Evolutionary conservation across 1,284 basidiomycete genomes (phyloP).

Genomic region (Meripilus lineatus): DNA sequence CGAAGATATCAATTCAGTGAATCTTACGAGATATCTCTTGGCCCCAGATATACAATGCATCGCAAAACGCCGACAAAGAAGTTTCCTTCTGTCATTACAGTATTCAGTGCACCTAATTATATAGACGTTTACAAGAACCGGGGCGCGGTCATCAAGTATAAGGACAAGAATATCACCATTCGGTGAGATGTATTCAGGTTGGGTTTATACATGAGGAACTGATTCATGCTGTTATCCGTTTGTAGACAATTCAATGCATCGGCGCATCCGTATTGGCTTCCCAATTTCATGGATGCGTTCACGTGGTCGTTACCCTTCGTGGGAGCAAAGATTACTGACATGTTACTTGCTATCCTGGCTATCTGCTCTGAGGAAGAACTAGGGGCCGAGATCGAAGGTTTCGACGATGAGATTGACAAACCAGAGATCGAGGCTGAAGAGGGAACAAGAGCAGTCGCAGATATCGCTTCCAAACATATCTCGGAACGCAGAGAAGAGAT

Average conservation of each 20-base stretch:
- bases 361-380: conserved; percentile 95
- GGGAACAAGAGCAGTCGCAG: conserved; percentile 27
- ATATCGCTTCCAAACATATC: conserved; percentile 35
- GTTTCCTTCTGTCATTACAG: conserved; percentile 91
- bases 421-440: conserved; percentile 21
- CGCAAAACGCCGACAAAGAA: conserved; percentile 90
- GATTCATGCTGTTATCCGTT: neutral
- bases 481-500: conserved; percentile 68
- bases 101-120: conserved; percentile 97
- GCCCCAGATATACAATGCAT: conserved; percentile 85
- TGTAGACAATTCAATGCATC: conserved; percentile 85
- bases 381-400: conserved; percentile 56
- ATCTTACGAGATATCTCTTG: conserved; percentile 13
- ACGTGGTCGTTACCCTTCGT: conserved; percentile 99
- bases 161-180: conserved; percentile 97
- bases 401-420: conserved; percentile 38
- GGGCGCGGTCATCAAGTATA: conserved; percentile 96
- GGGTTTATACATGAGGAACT: neutral
- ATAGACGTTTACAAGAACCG: conserved; percentile 96
- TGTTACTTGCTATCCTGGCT: conserved; percentile 93
- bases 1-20: conserved; percentile 1
- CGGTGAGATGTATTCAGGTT: conserved; percentile 29
- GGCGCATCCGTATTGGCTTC: conserved; percentile 88
- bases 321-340: conserved; percentile 95
- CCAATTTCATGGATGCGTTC: conserved; percentile 99